Percentiles rank a stretch among this genome's conserved stretches.
These are phyloP conservation scores for Colletotrichum trifolii DNA, from an alignment of 2,329 filamentous ascomycete species.

Conservation along the genomic window DNA sequence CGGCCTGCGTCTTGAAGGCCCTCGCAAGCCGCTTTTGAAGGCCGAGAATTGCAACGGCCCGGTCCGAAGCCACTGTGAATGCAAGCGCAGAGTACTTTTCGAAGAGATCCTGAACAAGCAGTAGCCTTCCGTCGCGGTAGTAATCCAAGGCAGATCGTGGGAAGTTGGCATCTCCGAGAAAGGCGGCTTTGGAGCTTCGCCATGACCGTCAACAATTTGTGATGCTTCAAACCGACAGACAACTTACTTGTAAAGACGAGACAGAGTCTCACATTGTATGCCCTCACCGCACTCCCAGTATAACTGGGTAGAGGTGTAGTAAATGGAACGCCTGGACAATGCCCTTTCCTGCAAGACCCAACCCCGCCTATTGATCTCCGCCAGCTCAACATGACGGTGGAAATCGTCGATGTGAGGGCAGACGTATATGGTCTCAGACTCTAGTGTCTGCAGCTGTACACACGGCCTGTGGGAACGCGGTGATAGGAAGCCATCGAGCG, in stretches of 20 bases:
- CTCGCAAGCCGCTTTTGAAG: constrained; percentile 18
- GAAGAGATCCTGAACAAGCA: constrained; percentile 23
- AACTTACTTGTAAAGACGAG: too few species aligned
- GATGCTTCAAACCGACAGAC: too few species aligned
- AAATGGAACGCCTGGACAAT: constrained; percentile 49
- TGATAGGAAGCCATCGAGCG: constrained; percentile 23
- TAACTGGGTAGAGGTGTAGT: constrained; percentile 48
- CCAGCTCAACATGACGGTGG: constrained; percentile 43
- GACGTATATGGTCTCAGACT: constrained; percentile 36
- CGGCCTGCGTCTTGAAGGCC: constrained; percentile 10
- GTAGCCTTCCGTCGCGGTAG: constrained; percentile 18
- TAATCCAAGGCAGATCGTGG: constrained; percentile 9
- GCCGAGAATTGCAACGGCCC: constrained; percentile 24
- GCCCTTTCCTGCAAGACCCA: constrained; percentile 55
- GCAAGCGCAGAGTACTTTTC: constrained; percentile 23
- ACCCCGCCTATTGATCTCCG: constrained; percentile 46
- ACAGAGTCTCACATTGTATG: constrained; percentile 45
- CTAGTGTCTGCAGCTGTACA: not conserved
- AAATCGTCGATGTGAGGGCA: constrained; percentile 48
- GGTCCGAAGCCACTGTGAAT: constrained; percentile 21
- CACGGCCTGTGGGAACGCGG: not conserved
- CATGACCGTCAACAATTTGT: too few species aligned
- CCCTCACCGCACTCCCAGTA: constrained; percentile 52
- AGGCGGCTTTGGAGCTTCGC: constrained; percentile 17
- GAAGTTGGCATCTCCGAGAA: constrained; percentile 31